These are phyloP conservation scores for Escallonia rubra DNA, from an alignment of 129 eudicot species.

Conservation along the genomic window DNA sequence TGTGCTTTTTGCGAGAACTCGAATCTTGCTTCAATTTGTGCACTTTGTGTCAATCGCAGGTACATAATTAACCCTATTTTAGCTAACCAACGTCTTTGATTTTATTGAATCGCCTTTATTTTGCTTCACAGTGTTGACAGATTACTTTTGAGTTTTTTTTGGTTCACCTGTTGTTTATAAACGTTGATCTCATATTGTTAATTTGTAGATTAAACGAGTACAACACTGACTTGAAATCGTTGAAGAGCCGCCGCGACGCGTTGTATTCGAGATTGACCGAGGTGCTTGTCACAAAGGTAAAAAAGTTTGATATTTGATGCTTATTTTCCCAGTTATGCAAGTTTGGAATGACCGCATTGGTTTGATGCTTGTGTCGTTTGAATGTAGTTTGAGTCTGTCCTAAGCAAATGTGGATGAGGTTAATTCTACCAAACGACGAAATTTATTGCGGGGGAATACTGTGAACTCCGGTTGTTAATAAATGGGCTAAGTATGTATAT, in stretches of 20 bases:
- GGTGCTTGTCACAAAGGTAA: no score
- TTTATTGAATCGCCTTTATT: background rate
- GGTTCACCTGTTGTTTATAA: background rate
- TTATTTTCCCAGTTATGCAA: no score
- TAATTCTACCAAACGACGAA: no score
- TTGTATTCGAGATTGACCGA: conserved; percentile 21
- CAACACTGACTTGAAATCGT: conserved; percentile 44
- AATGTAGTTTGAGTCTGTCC: no score
- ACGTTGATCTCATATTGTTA: background rate
- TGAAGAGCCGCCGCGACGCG: conserved; percentile 64
- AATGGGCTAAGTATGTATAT: no score
- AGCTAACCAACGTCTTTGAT: background rate
- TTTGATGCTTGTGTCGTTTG: no score
- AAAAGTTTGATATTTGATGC: no score
- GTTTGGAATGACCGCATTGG: no score
- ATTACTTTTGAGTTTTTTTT: background rate
- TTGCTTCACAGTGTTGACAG: background rate
- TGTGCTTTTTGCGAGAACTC: conserved; percentile 80
- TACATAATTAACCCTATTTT: conserved; percentile 1
- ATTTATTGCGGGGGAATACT: no score
- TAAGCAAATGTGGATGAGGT: no score
- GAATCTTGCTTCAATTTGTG: conserved; percentile 71
- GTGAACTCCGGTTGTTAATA: no score
- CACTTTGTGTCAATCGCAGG: conserved; percentile 80
- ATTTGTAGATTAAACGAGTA: conserved; percentile 70